Conservation (phyloP, 1,139 yeast species). For the Geotrichum australiense region DNA sequence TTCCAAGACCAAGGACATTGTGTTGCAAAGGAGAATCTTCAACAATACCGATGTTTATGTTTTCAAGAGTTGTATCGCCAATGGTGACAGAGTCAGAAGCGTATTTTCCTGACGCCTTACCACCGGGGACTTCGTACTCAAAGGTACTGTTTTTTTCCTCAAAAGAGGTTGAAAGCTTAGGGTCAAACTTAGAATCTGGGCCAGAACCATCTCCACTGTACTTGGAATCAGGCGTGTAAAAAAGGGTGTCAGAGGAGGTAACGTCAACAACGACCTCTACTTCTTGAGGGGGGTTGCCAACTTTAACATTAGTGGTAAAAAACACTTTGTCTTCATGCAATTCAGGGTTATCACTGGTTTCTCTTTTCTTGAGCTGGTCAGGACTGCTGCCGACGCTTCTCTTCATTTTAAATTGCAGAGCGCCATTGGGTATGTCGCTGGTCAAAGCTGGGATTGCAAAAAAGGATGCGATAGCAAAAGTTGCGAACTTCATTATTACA, state of each 20-base stretch:
- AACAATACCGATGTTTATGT: slow-evolving; percentile 1
- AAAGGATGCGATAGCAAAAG: slow-evolving; percentile 10
- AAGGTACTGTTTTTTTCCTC: background rate
- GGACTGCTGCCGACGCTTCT: background rate
- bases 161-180: background rate
- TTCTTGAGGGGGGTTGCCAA: slow-evolving; percentile 3
- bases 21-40: slow-evolving; percentile 1
- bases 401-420: slow-evolving; percentile 6
- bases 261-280: slow-evolving; percentile 1
- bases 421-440: slow-evolving; percentile 5
- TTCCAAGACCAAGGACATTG: slow-evolving; percentile 3
- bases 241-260: background rate
- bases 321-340: background rate
- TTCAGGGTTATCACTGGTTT: background rate
- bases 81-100: background rate
- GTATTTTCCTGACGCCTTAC: background rate
- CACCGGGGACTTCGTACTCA: background rate
- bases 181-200: background rate
- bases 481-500: slow-evolving; percentile 10
- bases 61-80: slow-evolving; percentile 1
- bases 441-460: slow-evolving; percentile 8
- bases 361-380: slow-evolving; percentile 1
- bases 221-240: slow-evolving; percentile 1
- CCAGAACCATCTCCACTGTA: slow-evolving; percentile 1
- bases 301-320: background rate